phyloP scores from a whole-genome alignment of 2,329 filamentous ascomycete genomes.

The Grosmannia penicillata region DNA sequence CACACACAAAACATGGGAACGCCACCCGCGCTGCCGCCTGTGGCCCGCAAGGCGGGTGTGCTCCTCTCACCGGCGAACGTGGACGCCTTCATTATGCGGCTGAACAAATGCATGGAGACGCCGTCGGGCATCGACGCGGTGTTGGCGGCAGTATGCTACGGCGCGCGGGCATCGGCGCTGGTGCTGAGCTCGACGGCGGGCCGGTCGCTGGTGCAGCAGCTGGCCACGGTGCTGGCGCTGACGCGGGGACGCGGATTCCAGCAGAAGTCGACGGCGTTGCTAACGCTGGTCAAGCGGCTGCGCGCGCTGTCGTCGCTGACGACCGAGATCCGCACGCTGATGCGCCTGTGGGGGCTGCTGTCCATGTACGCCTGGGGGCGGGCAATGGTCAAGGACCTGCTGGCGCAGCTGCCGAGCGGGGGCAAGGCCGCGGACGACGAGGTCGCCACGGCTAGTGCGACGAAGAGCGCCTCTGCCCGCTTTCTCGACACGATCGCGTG shows the following conservation, averaged over 20 bases:
- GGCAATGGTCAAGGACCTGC: constrained; percentile 22
- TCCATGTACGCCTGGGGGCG: constrained; percentile 57
- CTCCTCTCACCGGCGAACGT: constrained; percentile 17
- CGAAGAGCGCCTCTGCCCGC: constrained; percentile 14
- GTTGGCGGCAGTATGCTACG: constrained; percentile 56
- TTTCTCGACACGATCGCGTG: constrained; percentile 42
- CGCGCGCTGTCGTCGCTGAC: constrained; percentile 50
- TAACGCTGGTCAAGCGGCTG: constrained; percentile 37
- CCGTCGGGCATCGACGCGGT: constrained; percentile 55
- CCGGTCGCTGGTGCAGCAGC: constrained; percentile 37
- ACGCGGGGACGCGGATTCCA: not conserved
- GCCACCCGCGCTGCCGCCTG: too few species aligned
- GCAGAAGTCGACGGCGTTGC: constrained; percentile 23
- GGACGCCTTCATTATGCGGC: constrained; percentile 39
- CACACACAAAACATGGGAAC: too few species aligned
- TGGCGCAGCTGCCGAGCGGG: constrained; percentile 6
- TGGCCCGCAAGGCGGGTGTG: not conserved
- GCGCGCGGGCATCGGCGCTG: constrained; percentile 38
- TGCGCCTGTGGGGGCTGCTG: constrained; percentile 63
- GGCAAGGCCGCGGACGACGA: constrained; percentile 13
- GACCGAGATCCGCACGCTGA: constrained; percentile 56
- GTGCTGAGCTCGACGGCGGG: constrained; percentile 37
- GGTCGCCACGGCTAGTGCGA: constrained; percentile 28
- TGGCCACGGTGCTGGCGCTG: not conserved
- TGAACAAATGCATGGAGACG: constrained; percentile 50